Conservation (phyloP, 1,284 basidiomycete genomes). For the Ustilago crameri region DNA sequence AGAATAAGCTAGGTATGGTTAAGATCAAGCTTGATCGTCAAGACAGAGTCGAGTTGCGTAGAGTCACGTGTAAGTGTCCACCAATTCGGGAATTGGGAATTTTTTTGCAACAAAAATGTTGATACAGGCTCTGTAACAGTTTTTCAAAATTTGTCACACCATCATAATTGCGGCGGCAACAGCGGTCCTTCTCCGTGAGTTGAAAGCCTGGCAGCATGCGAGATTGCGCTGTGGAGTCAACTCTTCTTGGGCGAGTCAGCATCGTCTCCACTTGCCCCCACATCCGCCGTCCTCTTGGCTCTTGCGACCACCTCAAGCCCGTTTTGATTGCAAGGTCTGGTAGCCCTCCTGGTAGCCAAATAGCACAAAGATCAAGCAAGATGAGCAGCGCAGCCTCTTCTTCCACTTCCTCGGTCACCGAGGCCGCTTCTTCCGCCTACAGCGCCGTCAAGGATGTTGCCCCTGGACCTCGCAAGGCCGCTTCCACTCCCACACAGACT, state of each 20-base stretch:
- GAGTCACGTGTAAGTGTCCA: conserved; percentile 26
- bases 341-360: too few species aligned
- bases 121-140: not conserved
- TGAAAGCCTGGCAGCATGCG: not conserved
- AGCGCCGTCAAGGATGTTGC: conserved; percentile 38
- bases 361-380: not conserved
- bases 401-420: conserved; percentile 19
- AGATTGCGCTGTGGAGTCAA: conserved; percentile 3
- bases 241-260: conserved; percentile 18
- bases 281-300: not conserved
- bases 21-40: conserved; percentile 7
- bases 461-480: conserved; percentile 33
- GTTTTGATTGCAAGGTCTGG: too few species aligned
- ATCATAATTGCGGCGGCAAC: too few species aligned
- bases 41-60: conserved; percentile 6
- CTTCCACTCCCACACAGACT: conserved; percentile 33
- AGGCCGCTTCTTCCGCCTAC: conserved; percentile 36
- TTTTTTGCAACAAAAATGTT: not conserved
- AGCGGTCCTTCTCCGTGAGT: not conserved
- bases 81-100: too few species aligned
- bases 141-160: not conserved
- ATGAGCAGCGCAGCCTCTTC: conserved; percentile 37
- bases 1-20: not conserved
- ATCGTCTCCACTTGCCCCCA: not conserved
- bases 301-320: too few species aligned